A percentile compares a stretch with the other conserved stretches of the same genome.
Evolutionary conservation across 192 early-diverging fungal genomes (phyloP).

Genomic region (Pilobolus umbonatus): DNA sequence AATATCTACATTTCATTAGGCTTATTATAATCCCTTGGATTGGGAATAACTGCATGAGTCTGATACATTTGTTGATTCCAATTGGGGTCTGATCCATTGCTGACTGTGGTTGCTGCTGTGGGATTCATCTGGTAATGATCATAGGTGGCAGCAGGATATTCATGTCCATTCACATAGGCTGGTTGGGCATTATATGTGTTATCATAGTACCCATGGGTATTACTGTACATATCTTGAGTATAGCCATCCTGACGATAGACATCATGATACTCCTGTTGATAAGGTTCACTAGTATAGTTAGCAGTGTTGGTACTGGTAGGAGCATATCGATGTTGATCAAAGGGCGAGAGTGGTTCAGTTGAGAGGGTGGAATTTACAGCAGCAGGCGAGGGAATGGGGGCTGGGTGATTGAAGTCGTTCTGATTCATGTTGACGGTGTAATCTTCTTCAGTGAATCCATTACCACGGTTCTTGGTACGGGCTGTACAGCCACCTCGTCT

Average conservation of each 20-base stretch:
- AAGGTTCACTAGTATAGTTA: neutral
- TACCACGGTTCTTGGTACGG: neutral
- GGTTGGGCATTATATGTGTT: neutral
- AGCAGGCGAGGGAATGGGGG: neutral
- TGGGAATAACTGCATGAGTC: conserved; percentile 1
- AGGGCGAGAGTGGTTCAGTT: conserved; percentile 5
- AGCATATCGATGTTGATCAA: conserved; percentile 8
- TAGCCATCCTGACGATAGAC: neutral
- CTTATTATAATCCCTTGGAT: conserved; percentile 2
- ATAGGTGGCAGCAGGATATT: neutral
- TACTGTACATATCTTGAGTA: neutral
- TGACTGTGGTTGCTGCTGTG: neutral
- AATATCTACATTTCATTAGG: neutral
- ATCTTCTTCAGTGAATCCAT: conserved; percentile 5
- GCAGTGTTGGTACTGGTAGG: neutral
- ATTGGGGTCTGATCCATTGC: neutral
- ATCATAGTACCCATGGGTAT: neutral
- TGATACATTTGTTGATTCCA: too few relatives aligned
- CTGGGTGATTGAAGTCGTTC: neutral
- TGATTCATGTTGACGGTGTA: conserved; percentile 13
- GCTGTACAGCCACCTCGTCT: conserved; percentile 25
- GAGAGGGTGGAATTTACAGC: neutral
- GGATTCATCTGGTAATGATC: neutral
- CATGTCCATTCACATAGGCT: neutral
- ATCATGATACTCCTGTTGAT: neutral